Conservation (phyloP, 306 rosid species). For the Abrus pulchellus region DNA sequence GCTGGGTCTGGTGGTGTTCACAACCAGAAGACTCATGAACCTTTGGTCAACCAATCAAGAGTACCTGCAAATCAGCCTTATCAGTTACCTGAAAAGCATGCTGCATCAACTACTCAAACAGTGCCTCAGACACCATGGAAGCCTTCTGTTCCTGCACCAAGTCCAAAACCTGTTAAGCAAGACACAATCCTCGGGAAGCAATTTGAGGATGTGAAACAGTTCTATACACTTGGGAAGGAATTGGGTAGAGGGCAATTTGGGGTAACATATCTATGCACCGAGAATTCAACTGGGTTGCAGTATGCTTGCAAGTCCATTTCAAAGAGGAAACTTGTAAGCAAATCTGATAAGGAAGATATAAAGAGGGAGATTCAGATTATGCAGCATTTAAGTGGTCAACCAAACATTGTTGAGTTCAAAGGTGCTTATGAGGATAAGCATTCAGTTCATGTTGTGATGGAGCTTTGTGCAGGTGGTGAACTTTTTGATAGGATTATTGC, state of each 20-base stretch:
- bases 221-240: slow-evolving; percentile 74
- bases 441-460: slow-evolving; percentile 90
- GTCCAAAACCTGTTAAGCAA: slow-evolving; percentile 57
- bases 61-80: slow-evolving; percentile 48
- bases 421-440: slow-evolving; percentile 88
- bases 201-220: slow-evolving; percentile 74
- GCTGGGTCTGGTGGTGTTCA: slow-evolving; percentile 48
- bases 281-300: slow-evolving; percentile 64
- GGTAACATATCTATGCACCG: slow-evolving; percentile 78
- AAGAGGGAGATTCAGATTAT: slow-evolving; percentile 91
- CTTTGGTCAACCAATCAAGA: slow-evolving; percentile 57
- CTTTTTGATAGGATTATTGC: slow-evolving; percentile 91
- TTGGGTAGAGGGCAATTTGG: slow-evolving; percentile 95
- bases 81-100: slow-evolving; percentile 55
- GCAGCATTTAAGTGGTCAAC: slow-evolving; percentile 96
- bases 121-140: slow-evolving; percentile 44
- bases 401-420: slow-evolving; percentile 88
- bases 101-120: slow-evolving; percentile 46
- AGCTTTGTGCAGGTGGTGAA: slow-evolving; percentile 93
- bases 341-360: slow-evolving; percentile 78
- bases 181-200: slow-evolving; percentile 80
- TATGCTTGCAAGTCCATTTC: slow-evolving; percentile 92
- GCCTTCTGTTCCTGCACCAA: slow-evolving; percentile 49
- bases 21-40: slow-evolving; percentile 58
- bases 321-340: slow-evolving; percentile 77